A percentile compares a stretch with the other conserved stretches of the same genome.
phyloP scores from a whole-genome alignment of 2,329 filamentous ascomycete genomes.

The Neonectria faginata region DNA sequence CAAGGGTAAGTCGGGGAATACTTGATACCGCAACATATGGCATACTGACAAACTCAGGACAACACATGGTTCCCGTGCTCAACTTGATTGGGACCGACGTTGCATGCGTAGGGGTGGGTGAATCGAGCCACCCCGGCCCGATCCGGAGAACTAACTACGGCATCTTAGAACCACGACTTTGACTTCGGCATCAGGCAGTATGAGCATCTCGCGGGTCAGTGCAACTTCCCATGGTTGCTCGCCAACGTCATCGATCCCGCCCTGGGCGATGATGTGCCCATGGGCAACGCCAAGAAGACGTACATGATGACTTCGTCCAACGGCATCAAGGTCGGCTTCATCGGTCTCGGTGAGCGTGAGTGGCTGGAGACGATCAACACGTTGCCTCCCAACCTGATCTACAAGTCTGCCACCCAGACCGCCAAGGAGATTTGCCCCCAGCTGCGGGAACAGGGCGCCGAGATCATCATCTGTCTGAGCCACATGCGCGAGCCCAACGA shows the following conservation, averaged over 20 bases:
- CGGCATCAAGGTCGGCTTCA: conserved; percentile 86
- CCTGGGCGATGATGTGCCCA: conserved; percentile 77
- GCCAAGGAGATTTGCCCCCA: conserved; percentile 80
- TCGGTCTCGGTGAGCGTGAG: conserved; percentile 87
- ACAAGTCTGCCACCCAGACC: conserved; percentile 80
- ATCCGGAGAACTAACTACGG: conserved; percentile 24
- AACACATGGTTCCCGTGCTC: conserved; percentile 89
- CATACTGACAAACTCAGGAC: conserved; percentile 55
- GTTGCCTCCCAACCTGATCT: conserved; percentile 83
- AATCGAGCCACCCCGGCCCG: conserved; percentile 33
- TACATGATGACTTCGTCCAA: conserved; percentile 83
- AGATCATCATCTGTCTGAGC: conserved; percentile 84
- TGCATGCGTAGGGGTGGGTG: conserved; percentile 82
- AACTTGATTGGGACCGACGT: conserved; percentile 82
- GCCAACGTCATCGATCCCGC: conserved; percentile 90
- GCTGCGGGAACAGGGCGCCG: conserved; percentile 80
- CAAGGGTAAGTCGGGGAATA: conserved; percentile 68
- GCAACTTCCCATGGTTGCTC: conserved; percentile 88
- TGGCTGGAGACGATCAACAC: conserved; percentile 92
- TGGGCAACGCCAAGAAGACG: conserved; percentile 81
- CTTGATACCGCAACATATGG: neutral
- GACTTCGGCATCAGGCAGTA: conserved; percentile 92
- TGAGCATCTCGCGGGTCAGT: conserved; percentile 76
- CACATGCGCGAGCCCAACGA: conserved; percentile 93
- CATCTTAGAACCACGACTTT: conserved; percentile 82